Evolutionary conservation across 805 yeast genomes (phyloP).

Genomic region (Jamesozyma lodderae): DNA sequence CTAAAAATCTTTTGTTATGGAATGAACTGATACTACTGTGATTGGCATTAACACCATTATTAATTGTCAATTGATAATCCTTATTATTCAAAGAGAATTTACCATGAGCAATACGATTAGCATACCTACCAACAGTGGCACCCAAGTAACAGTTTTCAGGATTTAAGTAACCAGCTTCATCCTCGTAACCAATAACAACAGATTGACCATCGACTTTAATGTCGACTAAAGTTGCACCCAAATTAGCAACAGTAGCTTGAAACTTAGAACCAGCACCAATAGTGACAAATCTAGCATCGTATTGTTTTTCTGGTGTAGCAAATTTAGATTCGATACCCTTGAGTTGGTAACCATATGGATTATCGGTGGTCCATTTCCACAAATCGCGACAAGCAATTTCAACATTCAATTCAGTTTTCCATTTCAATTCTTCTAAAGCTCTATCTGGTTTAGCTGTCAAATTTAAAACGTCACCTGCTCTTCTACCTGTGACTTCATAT

Average conservation of each 20-base stretch:
- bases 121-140: constrained; percentile 56
- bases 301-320: constrained; percentile 17
- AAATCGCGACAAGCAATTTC: constrained; percentile 61
- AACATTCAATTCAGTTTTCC: constrained; percentile 50
- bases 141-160: constrained; percentile 46
- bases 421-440: constrained; percentile 55
- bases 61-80: constrained; percentile 34
- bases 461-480: constrained; percentile 69
- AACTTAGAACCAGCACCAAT: constrained; percentile 28
- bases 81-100: constrained; percentile 34
- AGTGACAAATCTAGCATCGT: constrained; percentile 22
- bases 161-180: constrained; percentile 25
- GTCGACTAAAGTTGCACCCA: constrained; percentile 44
- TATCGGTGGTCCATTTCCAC: constrained; percentile 68
- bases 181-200: constrained; percentile 34
- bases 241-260: constrained; percentile 37
- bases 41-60: constrained; percentile 36
- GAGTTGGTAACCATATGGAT: constrained; percentile 51
- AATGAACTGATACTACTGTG: constrained; percentile 51
- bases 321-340: constrained; percentile 19
- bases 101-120: constrained; percentile 48
- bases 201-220: constrained; percentile 33
- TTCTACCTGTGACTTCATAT: constrained; percentile 53
- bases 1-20: constrained; percentile 42
- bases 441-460: constrained; percentile 63